Evolutionary conservation across 441 rosid species (phyloP).

Genomic region (Euphorbia schlechtendalii): DNA sequence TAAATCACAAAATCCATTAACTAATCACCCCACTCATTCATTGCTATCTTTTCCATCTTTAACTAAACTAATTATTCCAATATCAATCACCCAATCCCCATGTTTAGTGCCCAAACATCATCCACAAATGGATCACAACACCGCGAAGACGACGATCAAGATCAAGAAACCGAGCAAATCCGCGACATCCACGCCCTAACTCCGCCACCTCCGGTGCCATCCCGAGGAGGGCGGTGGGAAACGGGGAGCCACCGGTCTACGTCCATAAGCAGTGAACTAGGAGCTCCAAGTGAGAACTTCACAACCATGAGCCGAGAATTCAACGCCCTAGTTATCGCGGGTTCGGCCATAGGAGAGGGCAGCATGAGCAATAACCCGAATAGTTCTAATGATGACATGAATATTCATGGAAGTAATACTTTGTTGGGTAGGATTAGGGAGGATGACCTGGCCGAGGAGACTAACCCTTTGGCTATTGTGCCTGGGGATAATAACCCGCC

Average conservation of each 20-base stretch:
- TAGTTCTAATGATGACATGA: neutral
- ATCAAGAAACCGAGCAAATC: constrained; percentile 26
- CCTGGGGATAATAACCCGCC: constrained; percentile 39
- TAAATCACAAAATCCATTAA: neutral
- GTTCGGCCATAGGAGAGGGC: constrained; percentile 40
- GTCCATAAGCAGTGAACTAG: constrained; percentile 37
- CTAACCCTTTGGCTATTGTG: constrained; percentile 86
- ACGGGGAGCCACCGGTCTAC: constrained; percentile 37
- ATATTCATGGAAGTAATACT: constrained; percentile 14
- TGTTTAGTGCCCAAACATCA: constrained; percentile 22
- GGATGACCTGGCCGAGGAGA: constrained; percentile 39
- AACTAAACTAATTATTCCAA: neutral
- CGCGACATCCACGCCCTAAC: constrained; percentile 83
- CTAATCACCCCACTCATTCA: neutral
- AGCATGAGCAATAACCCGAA: constrained; percentile 10
- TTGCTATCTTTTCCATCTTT: neutral
- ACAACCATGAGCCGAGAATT: constrained; percentile 85
- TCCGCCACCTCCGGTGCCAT: constrained; percentile 38
- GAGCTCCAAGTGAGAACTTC: constrained; percentile 66
- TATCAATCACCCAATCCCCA: neutral
- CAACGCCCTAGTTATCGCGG: constrained; percentile 81
- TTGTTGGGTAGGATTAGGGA: constrained; percentile 64
- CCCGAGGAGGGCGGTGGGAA: constrained; percentile 39
- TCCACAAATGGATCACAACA: constrained; percentile 8
- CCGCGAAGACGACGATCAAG: constrained; percentile 7